Percentiles rank a stretch among this genome's conserved stretches.
Conservation (phyloP, 495 filamentous ascomycete species). For the Neurospora hispaniola region DNA sequence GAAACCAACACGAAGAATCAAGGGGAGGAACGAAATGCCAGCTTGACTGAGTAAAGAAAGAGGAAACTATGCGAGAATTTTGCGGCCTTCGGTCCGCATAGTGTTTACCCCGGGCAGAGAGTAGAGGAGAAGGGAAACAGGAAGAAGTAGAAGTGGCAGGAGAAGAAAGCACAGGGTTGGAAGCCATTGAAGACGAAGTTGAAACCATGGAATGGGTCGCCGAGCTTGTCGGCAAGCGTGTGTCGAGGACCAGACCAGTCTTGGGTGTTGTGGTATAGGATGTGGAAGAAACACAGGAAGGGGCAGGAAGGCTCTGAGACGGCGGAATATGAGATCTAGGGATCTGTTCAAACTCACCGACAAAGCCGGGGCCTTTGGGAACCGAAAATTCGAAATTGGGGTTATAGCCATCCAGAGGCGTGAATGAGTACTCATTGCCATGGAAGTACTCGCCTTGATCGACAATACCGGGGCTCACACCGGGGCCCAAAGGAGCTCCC, state of each 20-base stretch:
- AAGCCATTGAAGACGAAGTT: conserved; percentile 12
- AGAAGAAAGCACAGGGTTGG: conserved; percentile 37
- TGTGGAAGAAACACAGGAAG: conserved; percentile 21
- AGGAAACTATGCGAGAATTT: conserved; percentile 20
- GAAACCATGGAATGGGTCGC: conserved; percentile 20
- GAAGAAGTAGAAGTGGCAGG: conserved; percentile 38
- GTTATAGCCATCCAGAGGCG: conserved; percentile 40
- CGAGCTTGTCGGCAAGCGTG: conserved; percentile 24
- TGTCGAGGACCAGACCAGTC: conserved; percentile 19
- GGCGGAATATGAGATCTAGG: conserved; percentile 17
- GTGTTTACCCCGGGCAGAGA: conserved; percentile 22
- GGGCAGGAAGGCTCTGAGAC: conserved; percentile 2
- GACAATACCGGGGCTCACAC: conserved; percentile 56
- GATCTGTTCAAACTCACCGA: conserved; percentile 62
- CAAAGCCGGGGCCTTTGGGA: conserved; percentile 43
- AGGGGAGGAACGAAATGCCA: conserved; percentile 51
- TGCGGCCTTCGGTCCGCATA: conserved; percentile 14
- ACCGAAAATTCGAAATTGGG: conserved; percentile 48
- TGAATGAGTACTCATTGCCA: conserved; percentile 47
- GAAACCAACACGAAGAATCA: conserved; percentile 53
- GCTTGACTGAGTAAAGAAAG: conserved; percentile 47
- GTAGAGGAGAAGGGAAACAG: conserved; percentile 30
- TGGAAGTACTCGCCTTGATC: conserved; percentile 46
- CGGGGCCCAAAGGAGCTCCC: conserved; percentile 49
- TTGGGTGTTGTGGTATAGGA: conserved; percentile 20